Evolutionary conservation across 805 yeast species (phyloP).

Genomic region (Cyberlindnera maritima): DNA sequence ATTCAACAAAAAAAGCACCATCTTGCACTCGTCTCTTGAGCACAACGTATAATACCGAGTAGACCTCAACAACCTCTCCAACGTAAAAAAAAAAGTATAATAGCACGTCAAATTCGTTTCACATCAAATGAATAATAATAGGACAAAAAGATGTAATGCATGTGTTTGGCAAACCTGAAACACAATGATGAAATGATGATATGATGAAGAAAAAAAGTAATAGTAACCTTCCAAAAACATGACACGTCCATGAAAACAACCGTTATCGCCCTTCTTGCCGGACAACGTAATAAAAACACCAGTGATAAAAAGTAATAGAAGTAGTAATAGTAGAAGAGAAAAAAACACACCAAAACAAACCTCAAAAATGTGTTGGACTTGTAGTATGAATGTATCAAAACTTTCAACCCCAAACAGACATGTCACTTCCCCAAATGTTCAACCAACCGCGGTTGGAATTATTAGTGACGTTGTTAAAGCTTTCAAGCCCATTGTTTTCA

Average conservation of each 20-base stretch:
- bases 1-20: conserved; percentile 1
- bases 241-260: conserved; percentile 2
- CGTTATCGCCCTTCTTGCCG: conserved; percentile 4
- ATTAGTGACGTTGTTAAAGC: conserved; percentile 4
- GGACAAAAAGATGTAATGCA: conserved; percentile 3
- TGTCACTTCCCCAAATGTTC: conserved; percentile 31
- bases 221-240: conserved; percentile 4
- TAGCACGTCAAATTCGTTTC: conserved; percentile 7
- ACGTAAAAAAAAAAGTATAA: background rate
- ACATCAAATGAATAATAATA: conserved; percentile 4
- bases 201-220: background rate
- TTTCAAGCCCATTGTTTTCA: conserved; percentile 9
- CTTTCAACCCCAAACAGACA: conserved; percentile 30
- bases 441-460: conserved; percentile 25
- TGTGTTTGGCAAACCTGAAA: background rate
- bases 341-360: background rate
- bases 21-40: background rate
- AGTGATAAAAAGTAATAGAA: background rate
- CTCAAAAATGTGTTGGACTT: background rate
- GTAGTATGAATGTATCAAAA: background rate
- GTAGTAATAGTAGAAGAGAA: background rate
- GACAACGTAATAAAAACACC: conserved; percentile 1
- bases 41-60: conserved; percentile 1
- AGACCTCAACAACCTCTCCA: background rate
- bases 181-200: conserved; percentile 2